Evolutionary conservation across 257 asterid species (phyloP).

Genomic region (Echites panduratus): DNA sequence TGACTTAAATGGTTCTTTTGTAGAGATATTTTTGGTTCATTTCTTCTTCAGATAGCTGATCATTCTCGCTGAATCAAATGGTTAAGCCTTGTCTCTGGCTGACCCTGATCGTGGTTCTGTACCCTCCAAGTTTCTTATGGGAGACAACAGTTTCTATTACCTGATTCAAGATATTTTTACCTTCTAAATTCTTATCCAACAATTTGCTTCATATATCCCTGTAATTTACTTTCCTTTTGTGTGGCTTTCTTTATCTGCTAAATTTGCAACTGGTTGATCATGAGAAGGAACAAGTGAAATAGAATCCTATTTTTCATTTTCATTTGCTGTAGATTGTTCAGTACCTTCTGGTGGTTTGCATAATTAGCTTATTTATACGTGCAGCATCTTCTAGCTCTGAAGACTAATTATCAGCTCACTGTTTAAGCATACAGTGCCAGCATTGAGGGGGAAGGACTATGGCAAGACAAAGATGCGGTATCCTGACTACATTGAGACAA

Average conservation of each 20-base stretch:
- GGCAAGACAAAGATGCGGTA: slow-evolving; percentile 90
- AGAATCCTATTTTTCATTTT: neutral
- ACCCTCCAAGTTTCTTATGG: neutral
- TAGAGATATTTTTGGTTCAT: neutral
- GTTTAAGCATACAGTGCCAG: slow-evolving; percentile 89
- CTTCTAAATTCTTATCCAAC: neutral
- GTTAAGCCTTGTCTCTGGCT: neutral
- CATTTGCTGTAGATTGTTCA: neutral
- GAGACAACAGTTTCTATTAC: neutral
- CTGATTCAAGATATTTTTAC: neutral
- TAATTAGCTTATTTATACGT: slow-evolving; percentile 22
- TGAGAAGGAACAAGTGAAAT: neutral
- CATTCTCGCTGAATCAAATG: neutral
- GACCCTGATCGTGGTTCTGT: neutral
- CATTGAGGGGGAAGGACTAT: slow-evolving; percentile 93
- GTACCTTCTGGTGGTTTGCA: slow-evolving; percentile 24
- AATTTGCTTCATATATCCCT: neutral
- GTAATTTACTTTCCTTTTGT: neutral
- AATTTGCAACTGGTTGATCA: neutral
- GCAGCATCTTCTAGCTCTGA: slow-evolving; percentile 53
- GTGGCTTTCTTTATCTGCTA: neutral
- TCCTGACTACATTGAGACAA: slow-evolving; percentile 80
- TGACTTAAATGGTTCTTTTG: neutral
- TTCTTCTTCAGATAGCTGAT: neutral
- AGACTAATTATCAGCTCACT: slow-evolving; percentile 65